Conservation (phyloP, 306 rosid genomes). For the Quercus mongolica region DNA sequence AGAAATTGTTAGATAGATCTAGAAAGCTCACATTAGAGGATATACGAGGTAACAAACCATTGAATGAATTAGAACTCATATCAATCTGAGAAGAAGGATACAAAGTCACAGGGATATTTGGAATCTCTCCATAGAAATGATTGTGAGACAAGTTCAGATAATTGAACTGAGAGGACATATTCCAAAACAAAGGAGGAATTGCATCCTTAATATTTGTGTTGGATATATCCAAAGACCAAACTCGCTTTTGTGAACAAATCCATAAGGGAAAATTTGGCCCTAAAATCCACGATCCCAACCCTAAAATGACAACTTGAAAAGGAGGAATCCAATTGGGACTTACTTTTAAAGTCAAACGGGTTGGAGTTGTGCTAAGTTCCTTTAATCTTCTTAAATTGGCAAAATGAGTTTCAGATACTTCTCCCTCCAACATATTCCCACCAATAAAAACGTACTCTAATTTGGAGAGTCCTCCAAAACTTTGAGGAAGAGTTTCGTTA, state of each 20-base stretch:
- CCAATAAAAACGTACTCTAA: not conserved
- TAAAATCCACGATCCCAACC: not conserved
- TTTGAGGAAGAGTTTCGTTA: not conserved
- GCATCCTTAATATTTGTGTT: not conserved
- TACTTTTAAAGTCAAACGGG: not conserved
- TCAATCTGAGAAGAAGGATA: fast-evolving
- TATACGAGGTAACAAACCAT: constrained; percentile 13
- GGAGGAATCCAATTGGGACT: not conserved
- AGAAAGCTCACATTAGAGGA: fast-evolving
- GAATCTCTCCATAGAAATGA: constrained; percentile 13
- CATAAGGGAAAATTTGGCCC: constrained; percentile 30
- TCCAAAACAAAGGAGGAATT: constrained; percentile 15
- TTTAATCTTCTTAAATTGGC: not conserved
- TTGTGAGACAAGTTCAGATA: constrained; percentile 13
- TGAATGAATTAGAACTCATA: constrained; percentile 24
- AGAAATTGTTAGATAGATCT: constrained; percentile 18
- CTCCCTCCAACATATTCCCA: constrained; percentile 1
- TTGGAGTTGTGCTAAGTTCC: fast-evolving
- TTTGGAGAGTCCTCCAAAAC: not conserved
- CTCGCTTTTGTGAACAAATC: constrained; percentile 11
- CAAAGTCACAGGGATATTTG: not conserved
- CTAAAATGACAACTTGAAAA: fast-evolving
- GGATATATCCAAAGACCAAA: not conserved
- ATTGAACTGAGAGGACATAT: fast-evolving
- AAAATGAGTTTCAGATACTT: constrained; percentile 15